Base-by-base conservation (phyloP, 371 early-diverging fungal species). In the Blakeslea trispora region DNA sequence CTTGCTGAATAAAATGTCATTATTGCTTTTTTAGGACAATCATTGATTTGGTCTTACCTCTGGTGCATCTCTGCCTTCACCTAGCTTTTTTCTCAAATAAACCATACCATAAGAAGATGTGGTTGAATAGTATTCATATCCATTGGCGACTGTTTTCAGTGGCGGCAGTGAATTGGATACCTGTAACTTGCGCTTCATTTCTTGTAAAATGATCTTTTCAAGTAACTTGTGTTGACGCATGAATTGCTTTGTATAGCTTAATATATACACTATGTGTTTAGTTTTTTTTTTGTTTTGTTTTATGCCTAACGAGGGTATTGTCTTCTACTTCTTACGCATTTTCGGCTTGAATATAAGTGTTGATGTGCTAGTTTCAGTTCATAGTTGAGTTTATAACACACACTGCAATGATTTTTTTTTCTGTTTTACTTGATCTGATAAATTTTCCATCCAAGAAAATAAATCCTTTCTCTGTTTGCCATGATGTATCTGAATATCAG, bases 111-210 rank as follows among this genome's bases (percentile, higher is more conserved):
- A 68, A 1, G 75, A 53, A 32, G 81, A 81, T 15, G 79, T 78
- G n/a, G 72, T 74, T 8, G 84, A 78, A 49, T 85, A 86, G 55
- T 85, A 86, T 31, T 86, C 87, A 21, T 79, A 86, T 15, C 84
- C 87, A 50, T 80, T 63, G 0, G 78, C 76, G 3, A 68, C 51
- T 10, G 83, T 84, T 22, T 76, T 79, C 31, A 86, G 50, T 3
- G 87, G 84, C 1, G 80, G 76, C 22, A 79, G 41, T 18, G 61
- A 51, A 40, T 66, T 74, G 24, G 68, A 71, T 13, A 77, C 75
- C 48, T 77, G 61, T 19, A 84, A 56, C 24, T 74, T 72, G 34
- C 71, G 70, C 57, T 75, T 81, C 85, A 86, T 83, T 56, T 86
- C 87, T 74, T 68, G 53, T 15, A 72, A 64, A 5, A 75, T 58